phyloP scores from a whole-genome alignment of 192 early-diverging fungal genomes.

The Coemansia erecta region DNA sequence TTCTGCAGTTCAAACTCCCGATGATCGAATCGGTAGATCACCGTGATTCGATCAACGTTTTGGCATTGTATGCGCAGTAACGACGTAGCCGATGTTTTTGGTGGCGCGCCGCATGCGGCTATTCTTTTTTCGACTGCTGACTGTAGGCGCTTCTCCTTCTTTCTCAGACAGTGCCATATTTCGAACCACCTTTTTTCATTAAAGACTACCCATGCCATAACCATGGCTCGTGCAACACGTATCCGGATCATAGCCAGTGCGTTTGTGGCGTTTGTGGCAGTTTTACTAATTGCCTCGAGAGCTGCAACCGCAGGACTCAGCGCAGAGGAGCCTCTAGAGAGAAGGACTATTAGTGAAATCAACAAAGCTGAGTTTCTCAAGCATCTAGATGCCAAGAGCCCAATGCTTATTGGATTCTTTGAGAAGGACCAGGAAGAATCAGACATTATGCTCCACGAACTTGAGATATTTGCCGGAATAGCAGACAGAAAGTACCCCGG shows the following conservation, averaged over 20 bases:
- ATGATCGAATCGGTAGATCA: too few relatives aligned
- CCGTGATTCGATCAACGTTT: too few relatives aligned
- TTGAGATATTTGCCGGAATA: slow-evolving; percentile 18
- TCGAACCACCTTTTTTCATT: background rate
- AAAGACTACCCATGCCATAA: background rate
- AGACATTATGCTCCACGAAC: slow-evolving; percentile 7
- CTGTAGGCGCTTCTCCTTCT: background rate
- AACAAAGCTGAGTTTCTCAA: slow-evolving; percentile 25
- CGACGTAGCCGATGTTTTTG: background rate
- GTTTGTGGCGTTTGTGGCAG: background rate
- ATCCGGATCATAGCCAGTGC: background rate
- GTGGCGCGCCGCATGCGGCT: too few relatives aligned
- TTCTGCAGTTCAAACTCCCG: background rate
- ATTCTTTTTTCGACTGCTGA: too few relatives aligned
- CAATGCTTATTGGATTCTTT: slow-evolving; percentile 34
- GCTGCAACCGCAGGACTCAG: background rate
- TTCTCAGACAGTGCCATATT: background rate
- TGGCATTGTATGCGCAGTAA: slow-evolving; percentile 1
- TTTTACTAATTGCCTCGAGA: background rate
- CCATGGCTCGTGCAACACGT: background rate
- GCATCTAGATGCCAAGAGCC: slow-evolving; percentile 15
- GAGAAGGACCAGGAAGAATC: slow-evolving; percentile 23
- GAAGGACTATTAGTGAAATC: slow-evolving; percentile 7
- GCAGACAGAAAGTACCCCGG: slow-evolving; percentile 20
- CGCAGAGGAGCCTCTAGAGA: background rate